Evolutionary conservation across 345 rosid species (phyloP), one percentile per base, ranked within the genome.

Genomic region (Anastatica hierochuntica): DNA sequence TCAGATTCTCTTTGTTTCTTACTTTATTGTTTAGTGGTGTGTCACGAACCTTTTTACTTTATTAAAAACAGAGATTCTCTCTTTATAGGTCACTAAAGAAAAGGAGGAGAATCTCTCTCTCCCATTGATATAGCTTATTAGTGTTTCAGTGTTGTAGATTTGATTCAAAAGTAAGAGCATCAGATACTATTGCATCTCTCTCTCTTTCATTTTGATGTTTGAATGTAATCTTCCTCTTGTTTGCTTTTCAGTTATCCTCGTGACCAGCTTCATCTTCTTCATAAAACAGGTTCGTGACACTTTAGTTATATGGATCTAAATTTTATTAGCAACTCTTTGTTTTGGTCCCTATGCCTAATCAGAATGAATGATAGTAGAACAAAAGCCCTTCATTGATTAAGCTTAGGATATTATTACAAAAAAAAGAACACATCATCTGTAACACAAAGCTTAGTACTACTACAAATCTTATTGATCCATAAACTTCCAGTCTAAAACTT

Each of bases 351-450:
- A 34, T 46, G 39, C 3, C 23, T 13, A 20, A 5, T 45, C 9
- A 17, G 16, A 39, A 16, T 5, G 8, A 40, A 10, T 19, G 51
- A 26, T 14, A 33, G 51, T 36, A 52, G n/a, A 58, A 50, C 20
- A 24, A 27, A 2, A 5, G 9, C 33, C 3, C 15, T 66, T 44
- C 16, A 38, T 58, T 36, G 30, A 66, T 66, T 38, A 15, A 44
- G 26, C 60, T 51, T 37, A 37, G 43, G 54, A 51, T 49, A n/a
- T 51, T 66, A 58, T 51, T 58, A 66, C 71, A 51, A 66, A 58
- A 37, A 37, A 27, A 27, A 27, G 6, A 23, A 23, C n/a, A n/a
- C n/a, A 21, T 58, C 37, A 56, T 49, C 40, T 56, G n/a, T 64
- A 11, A 58, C 58, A 65, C 52, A 21, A 48, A 64, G 31, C 58